phyloP scores from a whole-genome alignment of 352 stramenopile genomes.

The Phytopythium cucurbitacearum region DNA sequence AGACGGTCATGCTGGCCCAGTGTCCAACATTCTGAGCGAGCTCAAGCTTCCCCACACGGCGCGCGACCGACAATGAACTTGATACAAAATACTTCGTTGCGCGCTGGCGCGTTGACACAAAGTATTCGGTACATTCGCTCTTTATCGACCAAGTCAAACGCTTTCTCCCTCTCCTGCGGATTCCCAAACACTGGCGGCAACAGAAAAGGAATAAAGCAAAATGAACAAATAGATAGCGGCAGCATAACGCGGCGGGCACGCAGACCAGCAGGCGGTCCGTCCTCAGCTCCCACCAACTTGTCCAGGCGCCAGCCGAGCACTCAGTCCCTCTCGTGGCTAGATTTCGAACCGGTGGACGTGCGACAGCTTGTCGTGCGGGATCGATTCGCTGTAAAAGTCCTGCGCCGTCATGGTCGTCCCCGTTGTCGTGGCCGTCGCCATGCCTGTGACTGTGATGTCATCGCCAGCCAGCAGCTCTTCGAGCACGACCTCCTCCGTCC shows the following conservation, averaged over 20 bases:
- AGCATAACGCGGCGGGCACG: too few relatives aligned
- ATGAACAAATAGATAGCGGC: too few relatives aligned
- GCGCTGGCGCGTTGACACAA: too few relatives aligned
- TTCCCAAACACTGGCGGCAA: too few relatives aligned
- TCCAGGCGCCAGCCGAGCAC: neutral
- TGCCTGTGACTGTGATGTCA: conserved; percentile 20
- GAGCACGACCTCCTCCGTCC: conserved; percentile 17
- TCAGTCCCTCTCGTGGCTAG: conserved; percentile 12
- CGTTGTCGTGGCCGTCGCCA: conserved; percentile 5
- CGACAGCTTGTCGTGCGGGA: conserved; percentile 39
- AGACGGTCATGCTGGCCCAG: conserved; percentile 60
- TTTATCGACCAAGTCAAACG: too few relatives aligned
- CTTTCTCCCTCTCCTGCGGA: too few relatives aligned
- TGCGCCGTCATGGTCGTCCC: conserved; percentile 38
- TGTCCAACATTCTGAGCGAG: conserved; percentile 73
- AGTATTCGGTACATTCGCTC: too few relatives aligned
- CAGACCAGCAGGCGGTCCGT: too few relatives aligned
- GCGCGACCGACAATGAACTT: too few relatives aligned
- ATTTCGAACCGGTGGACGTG: conserved; percentile 52
- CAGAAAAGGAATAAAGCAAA: too few relatives aligned
- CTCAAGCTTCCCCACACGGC: conserved; percentile 25
- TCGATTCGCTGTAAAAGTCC: conserved; percentile 47
- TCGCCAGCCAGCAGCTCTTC: conserved; percentile 38
- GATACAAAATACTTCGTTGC: too few relatives aligned
- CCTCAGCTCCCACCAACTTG: too few relatives aligned